Conservation (phyloP, 2,329 filamentous ascomycete species). For the Didymella lethalis region DNA sequence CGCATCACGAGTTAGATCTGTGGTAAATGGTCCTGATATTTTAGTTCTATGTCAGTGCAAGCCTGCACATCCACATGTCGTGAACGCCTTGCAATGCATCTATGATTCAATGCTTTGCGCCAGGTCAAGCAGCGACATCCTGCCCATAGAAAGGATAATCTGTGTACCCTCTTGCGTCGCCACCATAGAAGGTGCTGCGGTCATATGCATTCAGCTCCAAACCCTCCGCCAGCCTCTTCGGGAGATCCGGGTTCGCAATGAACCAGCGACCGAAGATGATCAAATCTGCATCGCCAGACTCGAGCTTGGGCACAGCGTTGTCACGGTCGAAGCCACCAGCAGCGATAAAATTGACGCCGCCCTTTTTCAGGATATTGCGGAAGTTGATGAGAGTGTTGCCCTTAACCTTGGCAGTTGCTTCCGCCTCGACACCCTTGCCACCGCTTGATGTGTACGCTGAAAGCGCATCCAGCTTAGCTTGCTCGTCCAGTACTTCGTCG, state of each 20-base stretch:
- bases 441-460: conserved; percentile 45
- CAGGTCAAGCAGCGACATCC: conserved; percentile 27
- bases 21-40: background rate
- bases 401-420: conserved; percentile 38
- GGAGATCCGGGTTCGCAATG: conserved; percentile 58
- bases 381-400: conserved; percentile 45
- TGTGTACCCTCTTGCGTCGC: conserved; percentile 51
- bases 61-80: background rate
- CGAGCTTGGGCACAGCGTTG: conserved; percentile 60
- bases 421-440: conserved; percentile 41
- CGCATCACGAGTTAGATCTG: background rate
- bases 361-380: conserved; percentile 58
- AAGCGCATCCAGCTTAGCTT: conserved; percentile 51
- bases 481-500: conserved; percentile 48
- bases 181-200: conserved; percentile 56
- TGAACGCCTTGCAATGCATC: conserved; percentile 11
- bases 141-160: conserved; percentile 51
- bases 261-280: conserved; percentile 57
- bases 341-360: conserved; percentile 62
- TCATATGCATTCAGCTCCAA: conserved; percentile 53
- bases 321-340: conserved; percentile 63
- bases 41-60: background rate
- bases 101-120: background rate
- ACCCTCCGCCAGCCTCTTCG: conserved; percentile 53
- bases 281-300: conserved; percentile 51